Base-by-base conservation (phyloP, 306 rosid species). In the Boehmeria nivea region DNA sequence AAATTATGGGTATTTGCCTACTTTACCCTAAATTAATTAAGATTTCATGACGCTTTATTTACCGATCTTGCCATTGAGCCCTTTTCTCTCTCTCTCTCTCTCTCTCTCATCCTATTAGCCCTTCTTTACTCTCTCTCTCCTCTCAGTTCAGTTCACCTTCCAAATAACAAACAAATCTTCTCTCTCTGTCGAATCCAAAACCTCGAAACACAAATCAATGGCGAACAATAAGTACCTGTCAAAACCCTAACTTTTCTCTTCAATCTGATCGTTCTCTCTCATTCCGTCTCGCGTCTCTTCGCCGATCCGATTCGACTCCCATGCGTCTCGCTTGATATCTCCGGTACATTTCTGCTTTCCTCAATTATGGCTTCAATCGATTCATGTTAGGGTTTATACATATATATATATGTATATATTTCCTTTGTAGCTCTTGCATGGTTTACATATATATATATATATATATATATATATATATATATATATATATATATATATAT, bases 11-110 rank as follows among this genome's bases (percentile, higher is more conserved):
- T n/a, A n/a, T n/a, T n/a, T n/a, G n/a, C n/a, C n/a, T n/a, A n/a
- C n/a, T n/a, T n/a, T n/a, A n/a, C n/a, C n/a, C n/a, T n/a, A n/a
- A n/a, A n/a, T 18, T 16, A 54, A 65, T 37, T 38, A 34, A 23
- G 9, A 18, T 19, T 37, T 55, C 6, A 6, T 7, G 14, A 2
- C 13, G 18, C 9, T 6, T 43, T 43, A 65, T 78, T 80, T 75
- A 78, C 84, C 24, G 60, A 66, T 70, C 59, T 23, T 71, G 71
- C 83, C 85, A 54, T 57, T n/a, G n/a, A n/a, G n/a, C n/a, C n/a
- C n/a, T n/a, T n/a, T n/a, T n/a, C n/a, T n/a, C n/a, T n/a, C n/a
- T n/a, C n/a, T n/a, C n/a, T n/a, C n/a, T n/a, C n/a, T 31, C 36
- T 31, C 36, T 31, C n/a, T 4, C 24, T 26, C 26, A 51, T 51